Evolutionary conservation across 805 yeast genomes (phyloP), one percentile per base, ranked within the genome.

Genomic region (Wickerhamiella brachini): DNA sequence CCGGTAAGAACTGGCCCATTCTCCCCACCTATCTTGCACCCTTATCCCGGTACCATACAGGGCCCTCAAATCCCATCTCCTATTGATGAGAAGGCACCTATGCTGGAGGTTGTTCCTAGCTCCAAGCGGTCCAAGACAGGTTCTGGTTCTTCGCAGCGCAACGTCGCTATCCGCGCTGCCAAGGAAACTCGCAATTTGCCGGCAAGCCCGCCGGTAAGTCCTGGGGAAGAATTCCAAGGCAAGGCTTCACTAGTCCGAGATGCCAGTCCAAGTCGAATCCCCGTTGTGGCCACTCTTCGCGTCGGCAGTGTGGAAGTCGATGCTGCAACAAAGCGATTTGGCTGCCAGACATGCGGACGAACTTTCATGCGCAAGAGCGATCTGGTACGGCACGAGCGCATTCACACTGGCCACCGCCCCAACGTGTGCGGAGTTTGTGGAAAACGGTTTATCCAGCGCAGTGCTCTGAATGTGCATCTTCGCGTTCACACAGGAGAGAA

Each of bases 401-500:
- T 85, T 44, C 95, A 87, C 52, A 54, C 68, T 2, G 71, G 70
- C 1, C 59, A 62, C 38, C 57, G 65, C 49, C 71, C 70, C 3
- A 68, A 68, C 51, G 54, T 74, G 72, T 66, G 70, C 65, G 44
- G 54, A 2, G 73, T 80, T 17, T 86, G 95, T 64, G 74, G 77
- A 46, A 85, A 86, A 63, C 79, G 77, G 50, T 87, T 87, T 69
- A 81, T 85, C 58, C 76, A 95, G 61, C 89, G 95, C 8, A 81
- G 88, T 10, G 85, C 93, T 1, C 69, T 86, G 51, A 82, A 80
- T 55, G 86, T 89, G 3, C 95, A 87, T 65, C 71, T 75, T 56
- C 77, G 85, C 56, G 82, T 85, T 6, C 95, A 87, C 63, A 81
- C 87, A 0, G 88, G 88, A n/a, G 87, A 80, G 60, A 81, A 81